A percentile compares a stretch with the other conserved stretches of the same genome.
Evolutionary conservation across 441 rosid genomes (phyloP).

Genomic region (Erodium texanum): DNA sequence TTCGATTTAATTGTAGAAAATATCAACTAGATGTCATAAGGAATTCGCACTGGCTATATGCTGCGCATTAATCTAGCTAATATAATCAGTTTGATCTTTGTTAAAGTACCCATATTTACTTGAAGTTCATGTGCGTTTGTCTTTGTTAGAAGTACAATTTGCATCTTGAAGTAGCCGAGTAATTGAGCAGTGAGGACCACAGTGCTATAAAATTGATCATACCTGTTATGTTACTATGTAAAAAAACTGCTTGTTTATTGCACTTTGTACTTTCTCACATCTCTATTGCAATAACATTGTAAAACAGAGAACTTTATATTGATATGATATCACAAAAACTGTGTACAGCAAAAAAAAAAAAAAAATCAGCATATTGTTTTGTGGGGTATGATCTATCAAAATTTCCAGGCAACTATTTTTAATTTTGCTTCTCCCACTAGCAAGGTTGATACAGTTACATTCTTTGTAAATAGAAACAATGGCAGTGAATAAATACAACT

Average conservation of each 20-base stretch:
- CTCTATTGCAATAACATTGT: too few species aligned
- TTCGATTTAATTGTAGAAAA: not conserved
- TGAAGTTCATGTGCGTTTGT: not conserved
- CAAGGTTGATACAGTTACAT: conserved; percentile 1
- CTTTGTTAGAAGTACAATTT: not conserved
- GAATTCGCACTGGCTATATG: not conserved
- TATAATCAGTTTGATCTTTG: not conserved
- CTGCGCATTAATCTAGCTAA: not conserved
- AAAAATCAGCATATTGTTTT: too few species aligned
- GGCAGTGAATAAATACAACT: conserved; percentile 4
- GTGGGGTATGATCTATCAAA: not conserved
- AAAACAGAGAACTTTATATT: not conserved
- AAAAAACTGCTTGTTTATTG: too few species aligned
- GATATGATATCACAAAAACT: not conserved
- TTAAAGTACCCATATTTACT: not conserved
- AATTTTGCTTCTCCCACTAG: not conserved
- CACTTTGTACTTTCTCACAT: too few species aligned
- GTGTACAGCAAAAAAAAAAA: too few species aligned
- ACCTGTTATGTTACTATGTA: not conserved
- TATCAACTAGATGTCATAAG: not conserved
- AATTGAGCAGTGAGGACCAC: too few species aligned
- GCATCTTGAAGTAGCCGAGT: not conserved
- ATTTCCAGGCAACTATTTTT: not conserved
- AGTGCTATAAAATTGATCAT: not conserved
- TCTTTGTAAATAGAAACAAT: conserved; percentile 14